Evolutionary conservation across 1,139 yeast genomes (phyloP).

Genomic region (Candida sanyaensis): DNA sequence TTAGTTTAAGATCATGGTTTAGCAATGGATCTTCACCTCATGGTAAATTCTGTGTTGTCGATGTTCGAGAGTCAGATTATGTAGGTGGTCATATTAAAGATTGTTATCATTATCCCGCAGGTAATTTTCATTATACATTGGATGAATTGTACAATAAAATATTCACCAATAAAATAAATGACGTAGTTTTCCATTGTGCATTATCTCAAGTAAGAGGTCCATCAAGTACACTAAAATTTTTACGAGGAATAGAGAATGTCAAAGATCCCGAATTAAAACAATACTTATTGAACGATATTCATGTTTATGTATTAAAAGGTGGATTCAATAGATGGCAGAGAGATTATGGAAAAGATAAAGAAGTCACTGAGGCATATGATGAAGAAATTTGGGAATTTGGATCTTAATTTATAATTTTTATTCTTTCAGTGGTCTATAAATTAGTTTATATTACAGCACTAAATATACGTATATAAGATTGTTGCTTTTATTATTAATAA

Average conservation of each 20-base stretch:
- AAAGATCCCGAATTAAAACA: constrained; percentile 26
- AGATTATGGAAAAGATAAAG: constrained; percentile 63
- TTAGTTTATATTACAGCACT: not conserved
- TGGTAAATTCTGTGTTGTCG: constrained; percentile 66
- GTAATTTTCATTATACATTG: constrained; percentile 42
- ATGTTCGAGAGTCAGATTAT: constrained; percentile 82
- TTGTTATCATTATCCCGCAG: constrained; percentile 64
- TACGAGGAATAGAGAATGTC: constrained; percentile 51
- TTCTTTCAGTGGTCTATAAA: not conserved
- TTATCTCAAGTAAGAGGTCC: constrained; percentile 92
- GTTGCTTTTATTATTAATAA: too few relatives aligned
- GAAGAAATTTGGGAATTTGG: constrained; percentile 54
- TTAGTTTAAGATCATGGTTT: constrained; percentile 49
- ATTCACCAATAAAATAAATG: constrained; percentile 34
- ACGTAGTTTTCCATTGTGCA: constrained; percentile 87
- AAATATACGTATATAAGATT: not conserved
- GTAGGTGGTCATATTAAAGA: constrained; percentile 69
- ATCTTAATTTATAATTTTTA: not conserved
- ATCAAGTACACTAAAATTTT: constrained; percentile 68
- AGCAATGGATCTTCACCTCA: constrained; percentile 32
- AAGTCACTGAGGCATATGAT: constrained; percentile 68
- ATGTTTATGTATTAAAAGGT: constrained; percentile 74
- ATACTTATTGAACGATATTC: constrained; percentile 33
- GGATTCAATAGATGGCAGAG: constrained; percentile 88
- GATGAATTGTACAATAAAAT: constrained; percentile 44